These are phyloP conservation scores for Phialemoniopsis sp. DNA, from an alignment of 2,329 filamentous ascomycete species.

Conservation along the genomic window DNA sequence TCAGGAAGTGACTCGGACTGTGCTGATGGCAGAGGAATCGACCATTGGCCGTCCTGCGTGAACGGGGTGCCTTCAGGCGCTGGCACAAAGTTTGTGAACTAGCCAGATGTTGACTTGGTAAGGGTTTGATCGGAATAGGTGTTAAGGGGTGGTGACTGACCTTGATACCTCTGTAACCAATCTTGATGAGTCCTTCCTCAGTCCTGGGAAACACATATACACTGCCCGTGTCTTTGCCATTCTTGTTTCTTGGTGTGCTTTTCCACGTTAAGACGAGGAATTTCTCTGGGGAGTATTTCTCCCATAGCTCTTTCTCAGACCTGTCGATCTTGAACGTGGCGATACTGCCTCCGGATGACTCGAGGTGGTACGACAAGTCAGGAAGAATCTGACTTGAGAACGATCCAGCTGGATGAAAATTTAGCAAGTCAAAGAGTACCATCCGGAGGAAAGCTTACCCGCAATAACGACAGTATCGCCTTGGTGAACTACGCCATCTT, in stretches of 20 bases:
- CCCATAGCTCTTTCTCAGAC: constrained; percentile 23
- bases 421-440: too few species aligned
- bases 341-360: constrained; percentile 12
- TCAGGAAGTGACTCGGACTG: constrained; percentile 14
- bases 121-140: too few species aligned
- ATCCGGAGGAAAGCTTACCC: too few species aligned
- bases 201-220: constrained; percentile 14
- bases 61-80: constrained; percentile 19
- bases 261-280: constrained; percentile 23
- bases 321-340: constrained; percentile 36
- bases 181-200: constrained; percentile 16
- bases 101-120: too few species aligned
- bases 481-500: too few species aligned
- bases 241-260: constrained; percentile 4
- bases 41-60: constrained; percentile 23
- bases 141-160: too few species aligned
- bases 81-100: constrained; percentile 25
- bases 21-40: constrained; percentile 17
- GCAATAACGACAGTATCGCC: too few species aligned
- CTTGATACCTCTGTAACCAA: constrained; percentile 22
- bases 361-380: too few species aligned
- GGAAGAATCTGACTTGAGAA: too few species aligned
- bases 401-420: too few species aligned
- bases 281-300: constrained; percentile 31
- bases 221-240: too few species aligned